Evolutionary conservation across 805 yeast species (phyloP).

Genomic region (Candida rishiriensis): DNA sequence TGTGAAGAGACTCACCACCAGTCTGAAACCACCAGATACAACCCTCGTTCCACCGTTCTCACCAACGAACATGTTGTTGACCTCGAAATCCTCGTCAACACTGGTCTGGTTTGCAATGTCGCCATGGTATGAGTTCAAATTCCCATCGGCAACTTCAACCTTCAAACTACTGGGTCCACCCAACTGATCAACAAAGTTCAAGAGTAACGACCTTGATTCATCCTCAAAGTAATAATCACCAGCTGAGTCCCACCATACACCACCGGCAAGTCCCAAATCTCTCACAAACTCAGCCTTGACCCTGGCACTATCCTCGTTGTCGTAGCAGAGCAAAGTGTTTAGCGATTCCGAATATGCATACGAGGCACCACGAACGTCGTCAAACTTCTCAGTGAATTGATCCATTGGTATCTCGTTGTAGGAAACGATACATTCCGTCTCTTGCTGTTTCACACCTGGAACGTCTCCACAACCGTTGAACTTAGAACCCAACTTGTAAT

Average conservation of each 20-base stretch:
- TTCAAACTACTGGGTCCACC: slow-evolving; percentile 18
- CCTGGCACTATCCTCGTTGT: slow-evolving; percentile 48
- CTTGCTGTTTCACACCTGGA: slow-evolving; percentile 5
- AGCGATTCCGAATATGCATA: slow-evolving; percentile 40
- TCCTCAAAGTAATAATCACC: slow-evolving; percentile 50
- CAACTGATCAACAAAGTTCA: slow-evolving; percentile 40
- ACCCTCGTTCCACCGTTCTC: too few species aligned
- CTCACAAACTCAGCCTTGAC: slow-evolving; percentile 58
- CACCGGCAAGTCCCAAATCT: slow-evolving; percentile 61
- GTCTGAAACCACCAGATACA: too few species aligned
- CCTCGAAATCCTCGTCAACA: neutral
- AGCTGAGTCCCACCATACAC: slow-evolving; percentile 92
- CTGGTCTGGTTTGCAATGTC: neutral
- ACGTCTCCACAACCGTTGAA: slow-evolving; percentile 21
- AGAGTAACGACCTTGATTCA: slow-evolving; percentile 36
- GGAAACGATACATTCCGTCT: slow-evolving; percentile 19
- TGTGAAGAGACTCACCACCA: too few species aligned
- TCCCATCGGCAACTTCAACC: neutral
- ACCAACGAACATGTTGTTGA: neutral
- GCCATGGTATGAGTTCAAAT: slow-evolving; percentile 5
- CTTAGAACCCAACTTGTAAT: slow-evolving; percentile 6
- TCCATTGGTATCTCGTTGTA: slow-evolving; percentile 22
- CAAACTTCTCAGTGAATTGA: slow-evolving; percentile 42
- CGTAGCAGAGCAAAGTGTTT: slow-evolving; percentile 55
- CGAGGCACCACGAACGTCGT: slow-evolving; percentile 49